Evolutionary conservation across 2,329 filamentous ascomycete species (phyloP), one percentile per base, ranked within the genome.

Genomic region (Stagonosporopsis tanaceti): DNA sequence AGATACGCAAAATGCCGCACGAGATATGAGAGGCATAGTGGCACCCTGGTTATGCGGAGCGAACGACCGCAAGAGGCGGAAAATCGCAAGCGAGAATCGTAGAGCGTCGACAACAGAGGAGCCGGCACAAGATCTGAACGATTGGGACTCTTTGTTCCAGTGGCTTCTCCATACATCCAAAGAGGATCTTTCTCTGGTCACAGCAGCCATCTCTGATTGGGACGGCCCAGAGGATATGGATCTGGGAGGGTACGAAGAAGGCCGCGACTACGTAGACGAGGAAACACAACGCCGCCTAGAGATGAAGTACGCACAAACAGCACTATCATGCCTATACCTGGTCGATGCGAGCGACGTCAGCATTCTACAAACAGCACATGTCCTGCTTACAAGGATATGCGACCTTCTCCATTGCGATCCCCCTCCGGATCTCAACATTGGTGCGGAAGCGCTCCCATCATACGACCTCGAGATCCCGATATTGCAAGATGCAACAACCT

Each of bases 31-130:
- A 60, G 85, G 87, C 0, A 70, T 93, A 35, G 78, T 93, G 47
- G 88, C 87, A 0, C 90, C 91, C 2, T 94, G 90, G 90, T 79
- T 93, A 46, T 87, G 89, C 67, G 87, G 86, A 42, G 81, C 87
- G 47, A 81, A 77, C 20, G 84, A 88, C 51, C 87, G 88, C 79
- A 84, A 82, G 58, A 72, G 77, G 61, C 77, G 72, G 54, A 84
- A 78, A 62, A 68, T 84, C 14, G 77, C 78, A 47, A 53, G 45
- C 15, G 65, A 65, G 15, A 65, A 72, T 15, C 66, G 62, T 24
- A 61, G 67, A 25, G 58, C 56, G n/a, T 70, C 71, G 6, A 61
- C 66, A 7, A 51, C 53, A 82, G 85, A 74, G 73, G 48, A 64
- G 22, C 50, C 62, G 15, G 7, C 57, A 27, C 57, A 63, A 37